Conservation (phyloP, 1,284 basidiomycete species). For the Cystobasidiaceae sp. region DNA sequence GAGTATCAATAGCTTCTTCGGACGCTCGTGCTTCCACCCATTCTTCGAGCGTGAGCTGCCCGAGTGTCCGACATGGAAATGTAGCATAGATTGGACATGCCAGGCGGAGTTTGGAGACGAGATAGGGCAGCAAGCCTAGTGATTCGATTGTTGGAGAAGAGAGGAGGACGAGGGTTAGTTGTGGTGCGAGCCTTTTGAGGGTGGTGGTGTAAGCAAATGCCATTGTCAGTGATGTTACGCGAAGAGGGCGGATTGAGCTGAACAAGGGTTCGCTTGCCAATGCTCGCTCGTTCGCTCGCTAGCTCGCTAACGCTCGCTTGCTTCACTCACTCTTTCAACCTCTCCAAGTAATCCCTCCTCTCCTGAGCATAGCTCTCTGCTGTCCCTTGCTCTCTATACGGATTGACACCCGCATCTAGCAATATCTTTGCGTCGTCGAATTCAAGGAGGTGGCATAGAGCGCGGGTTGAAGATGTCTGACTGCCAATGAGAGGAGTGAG, state of each 20-base stretch:
- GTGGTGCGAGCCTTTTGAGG: conserved; percentile 66
- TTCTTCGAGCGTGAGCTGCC: conserved; percentile 62
- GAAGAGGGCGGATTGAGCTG: no score
- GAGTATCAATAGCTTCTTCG: conserved; percentile 39
- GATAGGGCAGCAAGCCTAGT: conserved; percentile 59
- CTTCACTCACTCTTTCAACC: conserved; percentile 47
- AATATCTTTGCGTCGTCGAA: conserved; percentile 91
- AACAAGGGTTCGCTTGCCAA: no score
- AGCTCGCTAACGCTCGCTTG: no score
- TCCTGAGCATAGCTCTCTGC: conserved; percentile 40
- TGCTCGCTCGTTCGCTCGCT: no score
- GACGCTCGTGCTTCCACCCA: conserved; percentile 38
- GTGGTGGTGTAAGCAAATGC: no score
- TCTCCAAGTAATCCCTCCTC: conserved; percentile 45
- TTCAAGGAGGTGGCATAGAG: conserved; percentile 70
- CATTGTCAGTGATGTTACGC: no score
- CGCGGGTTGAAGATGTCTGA: conserved; percentile 37
- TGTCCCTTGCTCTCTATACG: conserved; percentile 42
- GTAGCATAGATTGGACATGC: conserved; percentile 93
- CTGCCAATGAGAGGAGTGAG: conserved; percentile 39
- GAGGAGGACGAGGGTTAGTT: conserved; percentile 77
- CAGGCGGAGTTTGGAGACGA: conserved; percentile 68
- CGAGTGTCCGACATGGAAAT: conserved; percentile 94
- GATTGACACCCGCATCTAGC: conserved; percentile 72
- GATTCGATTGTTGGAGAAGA: conserved; percentile 89